These are phyloP conservation scores for Penicillium sclerotigenum DNA, from an alignment of 2,329 filamentous ascomycete species.

Conservation along the genomic window DNA sequence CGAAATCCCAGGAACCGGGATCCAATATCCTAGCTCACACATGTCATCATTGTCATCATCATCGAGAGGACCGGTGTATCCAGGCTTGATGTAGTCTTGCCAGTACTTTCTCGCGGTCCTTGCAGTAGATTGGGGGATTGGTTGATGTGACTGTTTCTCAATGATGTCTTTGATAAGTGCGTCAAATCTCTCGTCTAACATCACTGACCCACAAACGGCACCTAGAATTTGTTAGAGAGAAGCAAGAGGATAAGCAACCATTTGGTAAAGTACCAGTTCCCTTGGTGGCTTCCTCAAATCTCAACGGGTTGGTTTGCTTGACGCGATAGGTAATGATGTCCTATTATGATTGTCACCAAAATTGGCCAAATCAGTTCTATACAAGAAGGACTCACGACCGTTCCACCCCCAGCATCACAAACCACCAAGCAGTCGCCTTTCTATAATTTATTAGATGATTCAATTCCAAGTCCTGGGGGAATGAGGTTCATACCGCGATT, in stretches of 20 bases:
- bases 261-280: conserved; percentile 24
- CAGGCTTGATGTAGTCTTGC: conserved; percentile 30
- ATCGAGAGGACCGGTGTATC: conserved; percentile 17
- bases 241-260: rapidly evolving
- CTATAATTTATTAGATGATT: conserved; percentile 9
- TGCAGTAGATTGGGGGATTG: conserved; percentile 23
- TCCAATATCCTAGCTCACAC: conserved; percentile 18
- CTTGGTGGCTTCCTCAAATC: conserved; percentile 26
- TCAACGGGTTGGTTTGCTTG: conserved; percentile 21
- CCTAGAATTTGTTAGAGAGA: conserved; percentile 15
- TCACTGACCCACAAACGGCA: conserved; percentile 31
- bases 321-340: conserved; percentile 36
- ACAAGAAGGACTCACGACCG: conserved; percentile 24
- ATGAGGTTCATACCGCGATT: conserved; percentile 16
- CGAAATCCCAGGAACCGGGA: conserved; percentile 24
- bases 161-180: conserved; percentile 25
- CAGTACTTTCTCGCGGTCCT: conserved; percentile 31
- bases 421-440: conserved; percentile 32
- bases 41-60: conserved; percentile 29
- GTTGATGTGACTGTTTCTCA: conserved; percentile 26
- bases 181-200: conserved; percentile 31
- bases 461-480: neutral
- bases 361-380: neutral
- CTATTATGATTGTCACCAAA: conserved; percentile 5
- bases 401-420: conserved; percentile 41